These are phyloP conservation scores for Alternaria brassicae DNA, from an alignment of 2,329 filamentous ascomycete species.

Conservation along the genomic window DNA sequence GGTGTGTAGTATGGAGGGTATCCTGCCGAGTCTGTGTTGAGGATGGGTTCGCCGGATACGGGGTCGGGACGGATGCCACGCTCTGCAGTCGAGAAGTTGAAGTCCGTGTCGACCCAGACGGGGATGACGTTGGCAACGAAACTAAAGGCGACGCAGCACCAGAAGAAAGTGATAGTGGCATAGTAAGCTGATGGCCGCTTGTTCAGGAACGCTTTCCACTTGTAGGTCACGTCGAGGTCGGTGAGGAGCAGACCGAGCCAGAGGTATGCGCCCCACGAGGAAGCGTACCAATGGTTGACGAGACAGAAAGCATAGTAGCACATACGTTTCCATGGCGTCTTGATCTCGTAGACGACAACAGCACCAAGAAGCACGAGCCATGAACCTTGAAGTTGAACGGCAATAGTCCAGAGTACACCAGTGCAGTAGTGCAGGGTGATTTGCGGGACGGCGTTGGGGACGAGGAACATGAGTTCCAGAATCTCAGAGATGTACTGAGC, in stretches of 20 bases:
- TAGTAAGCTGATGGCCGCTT: conserved; percentile 48
- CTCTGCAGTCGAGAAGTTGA: conserved; percentile 52
- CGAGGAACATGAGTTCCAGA: conserved; percentile 55
- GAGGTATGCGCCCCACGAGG: conserved; percentile 56
- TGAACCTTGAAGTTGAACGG: conserved; percentile 57
- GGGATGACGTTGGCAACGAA: conserved; percentile 51
- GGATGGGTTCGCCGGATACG: conserved; percentile 48
- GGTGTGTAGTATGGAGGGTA: conserved; percentile 57
- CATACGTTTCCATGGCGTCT: conserved; percentile 57
- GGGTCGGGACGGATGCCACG: conserved; percentile 55
- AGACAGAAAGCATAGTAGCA: conserved; percentile 54
- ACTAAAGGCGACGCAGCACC: conserved; percentile 38
- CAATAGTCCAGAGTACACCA: conserved; percentile 60
- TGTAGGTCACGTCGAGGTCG: conserved; percentile 57
- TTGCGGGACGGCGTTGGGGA: conserved; percentile 58
- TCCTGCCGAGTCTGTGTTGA: conserved; percentile 42
- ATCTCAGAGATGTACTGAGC: conserved; percentile 55
- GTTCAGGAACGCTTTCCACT: conserved; percentile 52
- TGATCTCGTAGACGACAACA: conserved; percentile 56
- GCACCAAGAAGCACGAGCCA: conserved; percentile 55
- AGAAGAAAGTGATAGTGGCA: conserved; percentile 44
- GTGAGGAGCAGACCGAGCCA: conserved; percentile 56
- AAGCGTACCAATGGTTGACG: conserved; percentile 56
- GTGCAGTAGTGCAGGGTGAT: conserved; percentile 59
- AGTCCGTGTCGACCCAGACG: conserved; percentile 40